Conservation (phyloP, 2,329 filamentous ascomycete genomes). For the Exophiala viscosa region DNA sequence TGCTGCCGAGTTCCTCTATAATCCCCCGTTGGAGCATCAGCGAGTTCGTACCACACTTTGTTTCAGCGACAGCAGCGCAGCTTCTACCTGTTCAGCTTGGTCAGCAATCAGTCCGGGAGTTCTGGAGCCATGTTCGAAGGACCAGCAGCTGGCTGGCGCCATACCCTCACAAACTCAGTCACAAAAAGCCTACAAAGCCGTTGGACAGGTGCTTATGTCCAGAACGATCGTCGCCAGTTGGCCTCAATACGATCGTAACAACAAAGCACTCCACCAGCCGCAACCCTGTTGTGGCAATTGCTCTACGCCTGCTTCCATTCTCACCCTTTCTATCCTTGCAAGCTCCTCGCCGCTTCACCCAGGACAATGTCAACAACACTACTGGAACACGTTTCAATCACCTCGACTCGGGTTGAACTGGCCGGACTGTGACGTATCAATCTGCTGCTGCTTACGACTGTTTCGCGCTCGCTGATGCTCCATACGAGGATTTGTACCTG, state of each 20-base stretch:
- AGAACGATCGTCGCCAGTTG: too few species aligned
- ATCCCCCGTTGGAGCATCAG: slow-evolving; percentile 22
- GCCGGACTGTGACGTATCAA: neutral
- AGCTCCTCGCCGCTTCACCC: too few species aligned
- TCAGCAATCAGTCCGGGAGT: neutral
- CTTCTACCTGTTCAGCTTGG: slow-evolving; percentile 2
- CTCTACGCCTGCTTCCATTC: too few species aligned
- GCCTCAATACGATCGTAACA: too few species aligned
- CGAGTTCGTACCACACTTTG: slow-evolving; percentile 14
- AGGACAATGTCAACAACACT: too few species aligned
- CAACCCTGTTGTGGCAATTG: too few species aligned
- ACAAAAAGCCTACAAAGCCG: too few species aligned
- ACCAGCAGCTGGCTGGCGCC: too few species aligned
- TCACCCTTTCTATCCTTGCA: too few species aligned
- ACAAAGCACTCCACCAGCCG: too few species aligned
- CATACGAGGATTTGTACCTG: slow-evolving; percentile 18
- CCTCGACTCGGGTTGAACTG: neutral
- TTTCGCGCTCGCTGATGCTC: slow-evolving; percentile 21
- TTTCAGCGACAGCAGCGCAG: slow-evolving; percentile 12
- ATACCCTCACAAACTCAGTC: too few species aligned
- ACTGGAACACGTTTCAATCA: neutral
- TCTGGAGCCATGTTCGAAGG: neutral
- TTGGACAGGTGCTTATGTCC: too few species aligned
- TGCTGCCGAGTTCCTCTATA: slow-evolving; percentile 14
- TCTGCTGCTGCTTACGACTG: slow-evolving; percentile 17